phyloP scores from a whole-genome alignment of 148 eudicot species.

The Pharnaceum exiguum region DNA sequence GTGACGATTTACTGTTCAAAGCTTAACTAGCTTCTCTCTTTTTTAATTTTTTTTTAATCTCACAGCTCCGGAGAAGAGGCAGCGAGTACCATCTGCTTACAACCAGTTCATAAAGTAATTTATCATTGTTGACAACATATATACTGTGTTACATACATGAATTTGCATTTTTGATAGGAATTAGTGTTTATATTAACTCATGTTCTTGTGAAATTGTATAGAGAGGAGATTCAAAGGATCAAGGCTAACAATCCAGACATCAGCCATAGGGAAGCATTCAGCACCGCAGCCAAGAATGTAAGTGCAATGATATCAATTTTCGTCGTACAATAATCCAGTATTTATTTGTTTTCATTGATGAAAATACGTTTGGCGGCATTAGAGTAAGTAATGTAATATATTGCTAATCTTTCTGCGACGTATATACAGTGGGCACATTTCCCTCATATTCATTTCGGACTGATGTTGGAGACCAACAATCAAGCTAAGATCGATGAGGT shows the following conservation, averaged over 20 bases:
- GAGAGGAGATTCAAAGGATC: constrained; percentile 93
- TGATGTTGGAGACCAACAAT: constrained; percentile 72
- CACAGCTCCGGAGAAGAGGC: constrained; percentile 95
- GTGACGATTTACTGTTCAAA: too few species aligned
- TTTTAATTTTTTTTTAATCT: not conserved
- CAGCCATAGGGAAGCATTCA: constrained; percentile 93
- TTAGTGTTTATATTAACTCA: too few species aligned
- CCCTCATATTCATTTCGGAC: constrained; percentile 86
- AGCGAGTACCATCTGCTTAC: constrained; percentile 93
- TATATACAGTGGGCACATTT: constrained; percentile 72
- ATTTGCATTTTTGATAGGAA: not conserved
- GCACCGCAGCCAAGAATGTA: constrained; percentile 93
- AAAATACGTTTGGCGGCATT: too few species aligned
- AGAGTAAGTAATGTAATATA: not conserved
- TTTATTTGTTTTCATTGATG: not conserved
- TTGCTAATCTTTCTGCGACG: not conserved
- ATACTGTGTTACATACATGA: not conserved
- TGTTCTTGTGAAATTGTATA: constrained; percentile 12
- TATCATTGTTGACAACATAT: not conserved
- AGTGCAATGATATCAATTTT: constrained; percentile 13
- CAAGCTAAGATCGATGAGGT: constrained; percentile 47
- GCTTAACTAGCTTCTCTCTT: too few species aligned
- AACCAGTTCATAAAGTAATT: constrained; percentile 90
- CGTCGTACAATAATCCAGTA: not conserved
- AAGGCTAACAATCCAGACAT: constrained; percentile 85